Evolutionary conservation across 495 filamentous ascomycete species (phyloP), one percentile per base, ranked within the genome.

Genomic region (Neurospora sp.): DNA sequence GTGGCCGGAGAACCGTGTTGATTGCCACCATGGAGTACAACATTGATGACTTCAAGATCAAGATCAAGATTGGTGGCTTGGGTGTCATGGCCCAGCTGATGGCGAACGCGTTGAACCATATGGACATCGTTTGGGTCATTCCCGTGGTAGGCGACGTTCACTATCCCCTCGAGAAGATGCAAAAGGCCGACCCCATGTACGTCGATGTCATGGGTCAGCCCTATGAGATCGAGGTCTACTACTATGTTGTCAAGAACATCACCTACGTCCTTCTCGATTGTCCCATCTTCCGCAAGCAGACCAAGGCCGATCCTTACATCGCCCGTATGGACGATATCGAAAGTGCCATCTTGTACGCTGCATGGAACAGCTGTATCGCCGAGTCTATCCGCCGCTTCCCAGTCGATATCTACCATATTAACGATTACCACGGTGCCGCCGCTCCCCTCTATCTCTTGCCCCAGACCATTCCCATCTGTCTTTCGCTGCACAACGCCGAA

Each of bases 401-500:
- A 0, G 83, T 92, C 61, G 90, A 93, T 75, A 77, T 94, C 27
- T 94, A 94, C 77, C 91, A 94, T 78, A 90, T 93, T 77, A 94
- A 94, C 79, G 91, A 94, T 78, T 94, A 93, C 77, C 91, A 94
- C 73, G 91, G 91, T 40, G 89, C 91, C 20, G 80, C 91, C 7
- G 91, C 91, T 44, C 91, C 90, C 12, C 82, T 93, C 8, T 90
- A 94, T 73, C 84, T 92, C 20, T 84, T 93, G 5, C 91, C 91
- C 0, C 75, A 80, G 38, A 90, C 85, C 3, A 86, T 90, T 48
- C 89, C 89, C 0, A 86, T 86, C 76, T 89, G 87, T 73, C 77
- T 90, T 2, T 81, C 80, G 1, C 80, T 81, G 53, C 80, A 81
- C 69, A 81, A 93, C 74, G 91, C 90, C 41, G 90, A 93, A 78